Evolutionary conservation across 2,329 filamentous ascomycete genomes (phyloP).

Genomic region (Exophiala lecanii-corni): DNA sequence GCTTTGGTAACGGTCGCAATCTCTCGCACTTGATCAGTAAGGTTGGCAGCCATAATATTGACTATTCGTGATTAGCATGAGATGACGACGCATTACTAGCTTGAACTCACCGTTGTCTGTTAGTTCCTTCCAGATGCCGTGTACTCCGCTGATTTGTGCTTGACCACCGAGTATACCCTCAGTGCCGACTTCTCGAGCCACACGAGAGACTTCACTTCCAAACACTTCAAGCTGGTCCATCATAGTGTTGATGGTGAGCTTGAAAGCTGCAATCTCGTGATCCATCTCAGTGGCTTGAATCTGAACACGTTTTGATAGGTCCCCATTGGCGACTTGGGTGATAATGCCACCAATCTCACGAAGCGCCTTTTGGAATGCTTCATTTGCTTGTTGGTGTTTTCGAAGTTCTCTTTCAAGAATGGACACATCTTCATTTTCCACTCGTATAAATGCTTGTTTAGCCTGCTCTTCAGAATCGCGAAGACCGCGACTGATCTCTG

Average conservation of each 20-base stretch:
- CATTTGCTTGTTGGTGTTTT: constrained; percentile 96
- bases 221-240: constrained; percentile 97
- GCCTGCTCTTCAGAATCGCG: constrained; percentile 80
- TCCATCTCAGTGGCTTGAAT: constrained; percentile 97
- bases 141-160: constrained; percentile 86
- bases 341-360: constrained; percentile 97
- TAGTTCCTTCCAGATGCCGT: constrained; percentile 95
- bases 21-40: constrained; percentile 79
- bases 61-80: constrained; percentile 43
- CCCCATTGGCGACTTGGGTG: constrained; percentile 89
- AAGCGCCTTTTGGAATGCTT: constrained; percentile 95
- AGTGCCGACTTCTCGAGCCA: constrained; percentile 92
- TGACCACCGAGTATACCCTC: constrained; percentile 92
- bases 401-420: constrained; percentile 87
- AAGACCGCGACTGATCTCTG: constrained; percentile 78
- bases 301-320: constrained; percentile 92
- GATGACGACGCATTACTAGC: background rate
- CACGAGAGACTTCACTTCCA: constrained; percentile 89
- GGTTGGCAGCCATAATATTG: constrained; percentile 78
- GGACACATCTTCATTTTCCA: constrained; percentile 83
- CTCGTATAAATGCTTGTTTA: constrained; percentile 72
- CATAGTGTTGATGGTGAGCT: constrained; percentile 98
- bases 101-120: constrained; percentile 67
- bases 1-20: constrained; percentile 81
- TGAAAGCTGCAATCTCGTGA: constrained; percentile 95